phyloP scores from a whole-genome alignment of 2,329 filamentous ascomycete genomes.

The Fusarium metavorans region DNA sequence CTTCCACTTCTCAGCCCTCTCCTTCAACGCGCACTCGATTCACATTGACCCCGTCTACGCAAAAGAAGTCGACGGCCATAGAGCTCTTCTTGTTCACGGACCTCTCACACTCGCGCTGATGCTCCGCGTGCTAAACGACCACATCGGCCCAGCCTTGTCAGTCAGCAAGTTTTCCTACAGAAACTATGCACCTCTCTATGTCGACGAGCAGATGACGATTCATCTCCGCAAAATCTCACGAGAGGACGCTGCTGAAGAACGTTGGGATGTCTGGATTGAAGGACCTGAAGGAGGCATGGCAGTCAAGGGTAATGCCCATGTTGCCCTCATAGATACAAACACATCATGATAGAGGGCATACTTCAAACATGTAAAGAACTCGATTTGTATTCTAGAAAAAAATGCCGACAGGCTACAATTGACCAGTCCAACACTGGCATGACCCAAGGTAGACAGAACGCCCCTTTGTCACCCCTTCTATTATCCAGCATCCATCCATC shows the following conservation, averaged over 20 bases:
- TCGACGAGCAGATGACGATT: slow-evolving; percentile 75
- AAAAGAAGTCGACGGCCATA: slow-evolving; percentile 78
- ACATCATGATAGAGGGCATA: neutral
- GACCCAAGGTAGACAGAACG: slow-evolving; percentile 14
- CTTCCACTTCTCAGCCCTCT: slow-evolving; percentile 91
- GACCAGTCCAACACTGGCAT: neutral
- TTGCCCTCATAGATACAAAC: slow-evolving; percentile 12
- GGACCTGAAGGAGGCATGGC: slow-evolving; percentile 70
- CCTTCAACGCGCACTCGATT: slow-evolving; percentile 92
- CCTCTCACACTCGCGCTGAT: slow-evolving; percentile 84
- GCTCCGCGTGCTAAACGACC: slow-evolving; percentile 69
- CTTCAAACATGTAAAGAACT: neutral
- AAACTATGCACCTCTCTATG: slow-evolving; percentile 86
- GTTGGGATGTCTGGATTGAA: slow-evolving; percentile 54
- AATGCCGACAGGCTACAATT: slow-evolving; percentile 25
- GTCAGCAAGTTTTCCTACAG: slow-evolving; percentile 77
- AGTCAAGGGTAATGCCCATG: slow-evolving; percentile 66
- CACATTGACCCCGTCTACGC: slow-evolving; percentile 84
- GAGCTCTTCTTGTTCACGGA: slow-evolving; percentile 84
- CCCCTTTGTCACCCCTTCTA: slow-evolving; percentile 3
- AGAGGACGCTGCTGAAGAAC: slow-evolving; percentile 45
- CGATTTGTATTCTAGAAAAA: slow-evolving; percentile 26
- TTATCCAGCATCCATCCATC: slow-evolving; percentile 11
- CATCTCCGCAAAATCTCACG: slow-evolving; percentile 67
- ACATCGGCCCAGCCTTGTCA: slow-evolving; percentile 35